Evolutionary conservation across 1,284 basidiomycete species (phyloP), one percentile per base, ranked within the genome.

Genomic region (Melampsora abietis-canadensis): DNA sequence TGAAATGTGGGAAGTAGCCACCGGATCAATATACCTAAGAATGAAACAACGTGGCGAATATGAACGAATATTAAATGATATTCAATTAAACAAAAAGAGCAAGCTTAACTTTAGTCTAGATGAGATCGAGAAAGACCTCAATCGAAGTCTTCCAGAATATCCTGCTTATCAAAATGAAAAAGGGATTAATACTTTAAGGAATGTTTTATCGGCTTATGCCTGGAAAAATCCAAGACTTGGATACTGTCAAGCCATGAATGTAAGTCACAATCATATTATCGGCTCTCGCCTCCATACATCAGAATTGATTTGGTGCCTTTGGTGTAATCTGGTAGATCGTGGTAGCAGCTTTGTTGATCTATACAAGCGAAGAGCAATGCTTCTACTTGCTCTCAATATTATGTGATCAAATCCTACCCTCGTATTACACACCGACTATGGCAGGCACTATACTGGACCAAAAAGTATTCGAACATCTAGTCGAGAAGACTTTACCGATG

Each of bases 381-480:
- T 99, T 98, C 83, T 98, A 94, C 94, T 85, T 98, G 4, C 87
- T 99, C 10, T 92, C 96, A 81, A 92, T 97, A 1, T 85, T 99
- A 4, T 98, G 96, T 80, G 93, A 96, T 79, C 87, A 94, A 47
- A 87, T 98, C 47, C 84, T 98, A 24, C 96, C 96, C 0, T 96
- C 96, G 21, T 99, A 99, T 83, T 99, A 98, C 82, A 92, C 92
- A 77, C 92, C 94, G 10, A 96, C 94, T 0, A 98, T 99, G 96
- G 94, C 98, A 78, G 96, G 96, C 14, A 98, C 96, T 0, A 86
- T 98, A 10, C 87, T 99, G 6, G 96, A 99, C 81, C 96, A 98
- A 81, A 88, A 94, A 40, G 96, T 98, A 0, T 99, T 99, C 78
- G 96, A 99, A 82, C 89, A 95, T 14, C 86, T 99, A n/a, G 95